Evolutionary conservation across 768 basidiomycete genomes (phyloP).

Genomic region (Kwoniella dejecticola): DNA sequence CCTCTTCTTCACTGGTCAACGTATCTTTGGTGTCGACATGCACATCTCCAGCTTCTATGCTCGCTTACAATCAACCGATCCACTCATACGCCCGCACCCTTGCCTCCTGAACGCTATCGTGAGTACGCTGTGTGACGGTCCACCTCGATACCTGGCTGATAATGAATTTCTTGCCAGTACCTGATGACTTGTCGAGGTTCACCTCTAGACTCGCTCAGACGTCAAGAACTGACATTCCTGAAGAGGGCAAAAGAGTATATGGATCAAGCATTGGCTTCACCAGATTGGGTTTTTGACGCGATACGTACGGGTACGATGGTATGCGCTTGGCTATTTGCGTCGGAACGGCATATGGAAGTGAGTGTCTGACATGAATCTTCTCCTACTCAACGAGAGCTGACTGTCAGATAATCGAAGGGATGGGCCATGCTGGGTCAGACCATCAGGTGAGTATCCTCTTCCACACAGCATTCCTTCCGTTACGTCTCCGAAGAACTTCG

Average conservation of each 20-base stretch:
- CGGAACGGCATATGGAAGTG: slow-evolving; percentile 22
- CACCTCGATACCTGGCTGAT: too few species aligned
- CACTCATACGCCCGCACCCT: slow-evolving; percentile 18
- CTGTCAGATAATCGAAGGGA: slow-evolving; percentile 5
- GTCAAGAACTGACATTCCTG: slow-evolving; percentile 16
- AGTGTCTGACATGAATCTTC: neutral
- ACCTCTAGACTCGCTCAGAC: slow-evolving; percentile 10
- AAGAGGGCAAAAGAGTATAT: slow-evolving; percentile 10
- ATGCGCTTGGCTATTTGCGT: slow-evolving; percentile 14
- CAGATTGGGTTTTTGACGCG: slow-evolving; percentile 21
- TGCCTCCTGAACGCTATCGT: slow-evolving; percentile 32
- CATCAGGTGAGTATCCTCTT: slow-evolving; percentile 14
- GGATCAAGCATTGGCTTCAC: slow-evolving; percentile 15
- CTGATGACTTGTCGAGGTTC: slow-evolving; percentile 24
- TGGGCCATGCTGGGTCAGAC: slow-evolving; percentile 25
- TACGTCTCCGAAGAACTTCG: too few species aligned
- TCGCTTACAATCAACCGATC: slow-evolving; percentile 13
- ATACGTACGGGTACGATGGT: slow-evolving; percentile 30
- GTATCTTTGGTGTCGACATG: slow-evolving; percentile 29
- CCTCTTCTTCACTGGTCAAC: slow-evolving; percentile 28
- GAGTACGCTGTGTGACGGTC: neutral
- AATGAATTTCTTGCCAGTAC: too few species aligned
- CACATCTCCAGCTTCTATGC: slow-evolving; percentile 27
- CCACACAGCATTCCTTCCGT: too few species aligned
- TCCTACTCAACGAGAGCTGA: neutral